A percentile compares a stretch with the other conserved stretches of the same genome.
phyloP scores from a whole-genome alignment of 257 asterid species.

The Gentiana straminea region DNA sequence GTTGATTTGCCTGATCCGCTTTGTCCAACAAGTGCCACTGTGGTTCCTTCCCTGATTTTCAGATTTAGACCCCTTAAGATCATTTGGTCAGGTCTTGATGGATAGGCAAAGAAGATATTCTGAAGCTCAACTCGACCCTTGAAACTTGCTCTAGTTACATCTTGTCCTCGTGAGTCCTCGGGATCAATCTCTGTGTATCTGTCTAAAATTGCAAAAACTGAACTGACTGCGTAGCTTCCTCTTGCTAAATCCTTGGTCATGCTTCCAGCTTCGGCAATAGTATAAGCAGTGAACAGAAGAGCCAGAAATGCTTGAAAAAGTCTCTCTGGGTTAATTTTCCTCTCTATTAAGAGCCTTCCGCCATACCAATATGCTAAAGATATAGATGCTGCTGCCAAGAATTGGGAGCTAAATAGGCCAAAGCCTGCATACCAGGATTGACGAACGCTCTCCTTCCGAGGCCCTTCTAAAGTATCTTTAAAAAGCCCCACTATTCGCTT shows the following conservation, averaged over 20 bases:
- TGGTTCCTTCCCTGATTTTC: conserved; percentile 46
- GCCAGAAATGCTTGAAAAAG: conserved; percentile 75
- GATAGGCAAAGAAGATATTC: conserved; percentile 51
- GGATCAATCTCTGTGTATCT: conserved; percentile 56
- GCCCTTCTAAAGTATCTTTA: conserved; percentile 29
- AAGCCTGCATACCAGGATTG: conserved; percentile 68
- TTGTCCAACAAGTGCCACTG: conserved; percentile 61
- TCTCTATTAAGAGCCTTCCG: conserved; percentile 21
- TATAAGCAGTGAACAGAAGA: conserved; percentile 73
- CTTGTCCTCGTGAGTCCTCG: conserved; percentile 21
- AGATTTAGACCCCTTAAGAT: conserved; percentile 49
- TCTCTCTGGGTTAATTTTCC: conserved; percentile 36
- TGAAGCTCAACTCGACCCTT: conserved; percentile 55
- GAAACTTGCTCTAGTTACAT: conserved; percentile 21
- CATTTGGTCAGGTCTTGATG: conserved; percentile 51
- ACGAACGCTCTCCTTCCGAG: conserved; percentile 38
- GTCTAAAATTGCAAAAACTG: conserved; percentile 64
- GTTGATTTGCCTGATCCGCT: conserved; percentile 75
- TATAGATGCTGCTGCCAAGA: no score
- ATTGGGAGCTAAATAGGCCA: conserved; percentile 53
- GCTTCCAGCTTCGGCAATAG: conserved; percentile 86
- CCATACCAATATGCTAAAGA: no score
- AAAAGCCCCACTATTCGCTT: conserved; percentile 36
- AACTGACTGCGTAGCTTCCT: conserved; percentile 63
- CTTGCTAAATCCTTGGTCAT: conserved; percentile 81